Percentiles rank a stretch among this genome's conserved stretches.
phyloP scores from a whole-genome alignment of 495 filamentous ascomycete species.

The Neurospora terricola region DNA sequence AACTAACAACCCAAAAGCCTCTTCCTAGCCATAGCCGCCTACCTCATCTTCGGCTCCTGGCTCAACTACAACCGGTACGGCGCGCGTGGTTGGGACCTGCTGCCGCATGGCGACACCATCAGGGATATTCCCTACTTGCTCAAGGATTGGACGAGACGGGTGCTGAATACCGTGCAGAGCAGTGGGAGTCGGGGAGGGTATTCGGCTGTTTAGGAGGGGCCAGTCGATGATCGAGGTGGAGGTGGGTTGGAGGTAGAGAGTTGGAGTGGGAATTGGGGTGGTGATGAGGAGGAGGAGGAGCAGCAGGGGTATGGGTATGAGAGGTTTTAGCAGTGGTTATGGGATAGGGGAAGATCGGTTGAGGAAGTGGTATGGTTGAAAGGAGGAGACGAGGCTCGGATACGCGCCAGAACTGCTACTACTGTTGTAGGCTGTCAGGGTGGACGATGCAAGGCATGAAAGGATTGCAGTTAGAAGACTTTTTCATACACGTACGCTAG shows the following conservation, averaged over 20 bases:
- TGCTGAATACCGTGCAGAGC: slow-evolving; percentile 77
- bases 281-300: slow-evolving; percentile 10
- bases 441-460: not conserved
- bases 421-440: not conserved
- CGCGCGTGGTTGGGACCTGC: slow-evolving; percentile 86
- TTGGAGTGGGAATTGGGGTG: not conserved
- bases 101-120: slow-evolving; percentile 87
- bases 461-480: not conserved
- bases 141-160: slow-evolving; percentile 71
- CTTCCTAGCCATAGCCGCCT: slow-evolving; percentile 78
- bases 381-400: not conserved
- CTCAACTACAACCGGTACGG: slow-evolving; percentile 97
- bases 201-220: slow-evolving; percentile 62
- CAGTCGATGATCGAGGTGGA: too few species aligned
- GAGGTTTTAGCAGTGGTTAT: slow-evolving; percentile 27
- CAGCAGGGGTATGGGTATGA: slow-evolving; percentile 21
- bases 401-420: not conserved
- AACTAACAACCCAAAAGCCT: slow-evolving; percentile 36
- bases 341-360: not conserved
- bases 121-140: slow-evolving; percentile 86
- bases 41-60: slow-evolving; percentile 97
- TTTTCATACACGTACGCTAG: not conserved
- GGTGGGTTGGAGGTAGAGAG: not conserved
- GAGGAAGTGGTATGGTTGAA: not conserved
- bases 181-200: slow-evolving; percentile 77